Evolutionary conservation across 306 rosid species (phyloP).

Genomic region (Trifolium pratense): DNA sequence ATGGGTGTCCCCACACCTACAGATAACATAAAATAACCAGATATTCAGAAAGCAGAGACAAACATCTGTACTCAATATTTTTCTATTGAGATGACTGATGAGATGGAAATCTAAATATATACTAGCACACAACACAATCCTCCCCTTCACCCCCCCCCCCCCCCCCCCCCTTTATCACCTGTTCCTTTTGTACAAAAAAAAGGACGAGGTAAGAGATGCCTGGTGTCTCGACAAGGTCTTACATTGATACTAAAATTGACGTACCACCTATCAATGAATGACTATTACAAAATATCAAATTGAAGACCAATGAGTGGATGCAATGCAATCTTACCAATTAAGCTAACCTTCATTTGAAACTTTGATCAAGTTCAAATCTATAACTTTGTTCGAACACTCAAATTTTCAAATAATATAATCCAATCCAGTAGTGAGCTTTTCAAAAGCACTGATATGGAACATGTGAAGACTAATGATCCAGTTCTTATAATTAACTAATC

Average conservation of each 20-base stretch:
- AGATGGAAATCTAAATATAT: too few relatives aligned
- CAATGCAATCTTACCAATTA: slow-evolving; percentile 10
- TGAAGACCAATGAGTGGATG: slow-evolving; percentile 2
- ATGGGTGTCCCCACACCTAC: slow-evolving; percentile 87
- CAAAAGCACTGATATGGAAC: not conserved
- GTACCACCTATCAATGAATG: slow-evolving; percentile 9
- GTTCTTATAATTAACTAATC: not conserved
- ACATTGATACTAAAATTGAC: not conserved
- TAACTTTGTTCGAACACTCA: not conserved
- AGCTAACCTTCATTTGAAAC: slow-evolving; percentile 1
- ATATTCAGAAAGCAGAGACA: slow-evolving; percentile 20
- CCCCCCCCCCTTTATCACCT: too few relatives aligned
- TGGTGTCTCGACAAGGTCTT: too few relatives aligned
- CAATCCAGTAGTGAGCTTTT: slow-evolving; percentile 2
- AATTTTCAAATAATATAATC: not conserved
- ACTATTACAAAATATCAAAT: slow-evolving; percentile 13
- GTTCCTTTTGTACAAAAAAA: too few relatives aligned
- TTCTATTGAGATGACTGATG: slow-evolving; percentile 1
- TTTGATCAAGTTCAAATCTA: slow-evolving; percentile 17
- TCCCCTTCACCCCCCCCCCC: too few relatives aligned
- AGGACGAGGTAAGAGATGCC: too few relatives aligned
- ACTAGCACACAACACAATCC: too few relatives aligned
- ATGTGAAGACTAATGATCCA: not conserved
- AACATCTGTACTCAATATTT: not conserved
- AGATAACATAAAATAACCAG: slow-evolving; percentile 35